Conservation (phyloP, 208 protist species). For the Novymonas esmeraldas region DNA sequence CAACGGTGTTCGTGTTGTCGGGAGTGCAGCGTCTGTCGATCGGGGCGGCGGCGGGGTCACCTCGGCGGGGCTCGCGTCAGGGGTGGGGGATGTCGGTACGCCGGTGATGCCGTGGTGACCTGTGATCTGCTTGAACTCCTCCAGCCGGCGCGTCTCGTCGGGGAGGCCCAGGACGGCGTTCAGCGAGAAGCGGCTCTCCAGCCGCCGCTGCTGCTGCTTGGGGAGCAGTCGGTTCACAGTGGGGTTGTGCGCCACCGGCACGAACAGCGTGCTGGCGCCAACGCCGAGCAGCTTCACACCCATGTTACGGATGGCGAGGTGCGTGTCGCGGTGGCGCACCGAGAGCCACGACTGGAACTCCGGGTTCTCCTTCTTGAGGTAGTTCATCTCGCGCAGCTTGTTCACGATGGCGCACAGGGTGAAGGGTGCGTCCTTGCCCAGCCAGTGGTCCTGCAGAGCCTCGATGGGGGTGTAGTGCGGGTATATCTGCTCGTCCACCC, state of each 20-base stretch:
- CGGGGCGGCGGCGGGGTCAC: too few relatives aligned
- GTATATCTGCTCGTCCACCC: conserved; percentile 82
- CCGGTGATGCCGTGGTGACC: conserved; percentile 37
- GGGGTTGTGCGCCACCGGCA: conserved; percentile 74
- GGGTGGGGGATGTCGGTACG: background rate
- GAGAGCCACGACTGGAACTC: conserved; percentile 91
- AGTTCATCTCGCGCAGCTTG: conserved; percentile 90
- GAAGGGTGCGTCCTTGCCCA: conserved; percentile 88
- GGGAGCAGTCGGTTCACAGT: conserved; percentile 88
- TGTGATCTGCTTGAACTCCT: conserved; percentile 83
- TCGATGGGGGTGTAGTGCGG: conserved; percentile 91
- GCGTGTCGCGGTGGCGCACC: conserved; percentile 72
- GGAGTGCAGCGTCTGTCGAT: too few relatives aligned
- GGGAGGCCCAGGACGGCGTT: conserved; percentile 80
- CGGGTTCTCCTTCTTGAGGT: conserved; percentile 85
- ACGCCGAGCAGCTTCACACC: conserved; percentile 82
- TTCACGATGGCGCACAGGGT: conserved; percentile 82
- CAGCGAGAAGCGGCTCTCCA: conserved; percentile 78
- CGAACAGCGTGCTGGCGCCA: conserved; percentile 82
- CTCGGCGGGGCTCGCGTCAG: background rate
- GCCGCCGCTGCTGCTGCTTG: conserved; percentile 78
- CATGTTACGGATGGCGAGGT: conserved; percentile 84
- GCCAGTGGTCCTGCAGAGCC: conserved; percentile 90
- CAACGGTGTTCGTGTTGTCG: too few relatives aligned
- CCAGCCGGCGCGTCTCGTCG: conserved; percentile 79